Conservation (phyloP, 2,329 filamentous ascomycete species). For the Arthroderma sp. region DNA sequence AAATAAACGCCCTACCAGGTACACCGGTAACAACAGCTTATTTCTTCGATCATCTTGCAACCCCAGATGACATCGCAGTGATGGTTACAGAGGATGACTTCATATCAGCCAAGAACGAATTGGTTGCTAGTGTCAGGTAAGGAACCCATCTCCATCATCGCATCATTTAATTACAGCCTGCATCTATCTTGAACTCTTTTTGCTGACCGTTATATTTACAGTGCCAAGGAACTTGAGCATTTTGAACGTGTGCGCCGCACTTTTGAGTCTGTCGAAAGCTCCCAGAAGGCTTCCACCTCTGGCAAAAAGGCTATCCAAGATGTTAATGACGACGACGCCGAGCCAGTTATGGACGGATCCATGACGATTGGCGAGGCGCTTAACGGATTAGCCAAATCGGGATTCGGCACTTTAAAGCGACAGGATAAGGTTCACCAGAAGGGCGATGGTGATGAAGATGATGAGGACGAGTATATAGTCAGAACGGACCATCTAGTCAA, state of each 20-base stretch:
- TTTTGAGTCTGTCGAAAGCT: conserved; percentile 55
- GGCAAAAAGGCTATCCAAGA: conserved; percentile 4
- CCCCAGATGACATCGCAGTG: conserved; percentile 68
- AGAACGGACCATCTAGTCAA: conserved; percentile 25
- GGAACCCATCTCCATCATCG: conserved; percentile 5
- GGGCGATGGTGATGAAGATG: conserved; percentile 16
- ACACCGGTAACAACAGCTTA: conserved; percentile 67
- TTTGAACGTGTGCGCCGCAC: conserved; percentile 71
- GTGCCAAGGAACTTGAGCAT: conserved; percentile 78
- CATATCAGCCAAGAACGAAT: conserved; percentile 61
- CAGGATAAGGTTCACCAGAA: conserved; percentile 24
- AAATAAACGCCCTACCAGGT: conserved; percentile 53
- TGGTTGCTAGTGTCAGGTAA: conserved; percentile 72
- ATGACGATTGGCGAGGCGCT: conserved; percentile 25
- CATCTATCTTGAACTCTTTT: neutral
- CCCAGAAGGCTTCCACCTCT: conserved; percentile 23
- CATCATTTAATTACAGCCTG: neutral
- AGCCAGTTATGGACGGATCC: neutral
- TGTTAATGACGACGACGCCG: neutral
- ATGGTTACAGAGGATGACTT: conserved; percentile 87
- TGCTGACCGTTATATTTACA: conserved; percentile 29
- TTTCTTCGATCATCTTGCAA: conserved; percentile 89
- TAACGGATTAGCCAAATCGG: conserved; percentile 12
- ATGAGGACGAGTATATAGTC: conserved; percentile 27
- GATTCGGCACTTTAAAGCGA: conserved; percentile 20